Evolutionary conservation across 2,329 filamentous ascomycete species (phyloP), one percentile per base, ranked within the genome.

Genomic region (Penicillium brevicompactum): DNA sequence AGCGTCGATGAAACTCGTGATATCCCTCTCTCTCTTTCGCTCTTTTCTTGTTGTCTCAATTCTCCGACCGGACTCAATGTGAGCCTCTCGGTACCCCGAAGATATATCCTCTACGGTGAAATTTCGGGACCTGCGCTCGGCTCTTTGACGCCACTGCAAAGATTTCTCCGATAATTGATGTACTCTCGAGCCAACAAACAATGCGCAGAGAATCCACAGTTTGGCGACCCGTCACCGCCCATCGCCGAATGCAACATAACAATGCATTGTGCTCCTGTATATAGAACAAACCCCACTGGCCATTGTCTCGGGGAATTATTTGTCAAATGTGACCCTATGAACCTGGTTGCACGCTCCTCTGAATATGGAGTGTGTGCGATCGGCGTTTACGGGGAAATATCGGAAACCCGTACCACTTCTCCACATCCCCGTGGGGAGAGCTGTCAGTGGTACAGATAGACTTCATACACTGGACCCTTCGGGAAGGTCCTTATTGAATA

Each of bases 371-470:
- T 37, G n/a, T 37, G 34, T 37, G n/a, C 6, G 45, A 47, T 38
- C 21, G 31, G 32, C 22, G 50, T 37, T 41, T 34, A 41, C 57
- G 60, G 58, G 53, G 46, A 58, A 60, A 51, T 58, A 31, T 58
- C 58, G 59, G 58, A 4, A 22, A 45, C 27, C 55, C 49, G 37
- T 45, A 32, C 16, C 16, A 18, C 21, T 24, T 46, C 51, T 40
- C 45, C 44, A 49, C 46, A 56, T 45, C 56, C 58, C 53, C 52
- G 22, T 43, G 56, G 57, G 57, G 51, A 55, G 38, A 48, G 32
- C 31, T 38, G 18, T 24, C 44, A 13, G 16, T 27, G 45, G 45
- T 22, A 38, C 11, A 38, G 13, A 21, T n/a, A 24, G 34, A n/a
- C 18, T 38, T 27, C 27, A 34, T 43, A 52, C 53, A 53, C 53